Evolutionary conservation across 2,329 filamentous ascomycete genomes (phyloP), one percentile per base, ranked within the genome.

Genomic region (Cordyceps militaris): DNA sequence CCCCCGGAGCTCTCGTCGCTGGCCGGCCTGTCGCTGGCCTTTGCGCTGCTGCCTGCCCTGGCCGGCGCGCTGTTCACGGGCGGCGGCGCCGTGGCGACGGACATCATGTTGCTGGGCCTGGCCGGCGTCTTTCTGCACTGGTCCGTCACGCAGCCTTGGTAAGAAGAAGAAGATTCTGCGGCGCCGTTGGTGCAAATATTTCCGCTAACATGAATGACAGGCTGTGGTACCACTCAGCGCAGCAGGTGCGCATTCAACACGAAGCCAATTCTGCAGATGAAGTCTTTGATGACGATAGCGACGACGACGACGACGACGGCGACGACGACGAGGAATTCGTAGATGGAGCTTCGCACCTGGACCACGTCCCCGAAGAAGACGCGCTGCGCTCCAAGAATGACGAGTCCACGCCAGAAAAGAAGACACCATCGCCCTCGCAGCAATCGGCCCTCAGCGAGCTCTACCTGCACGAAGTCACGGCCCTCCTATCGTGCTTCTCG

Each of bases 131-230:
- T 97, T 66, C 76, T 97, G 61, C 92, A 96, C 69, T 97, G 91
- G 90, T 92, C 89, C 50, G 87, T 97, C 44, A 87, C 90, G 57
- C 78, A 94, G 63, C 93, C 93, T 64, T 97, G 93, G 92, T 92
- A 76, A 69, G 81, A 2, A 21, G 9, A 2, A 42, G 16, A n/a
- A 38, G n/a, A 30, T 14, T 11, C 13, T 11, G 8, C n/a, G 19
- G 10, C n/a, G 24, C 28, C 38, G 38, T 8, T 3, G n/a, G n/a
- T 42, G 28, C n/a, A n/a, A n/a, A n/a, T n/a, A n/a, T n/a, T n/a
- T n/a, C n/a, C n/a, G n/a, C 14, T 43, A 34, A 42, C 11, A 14
- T 48, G 42, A 44, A 13, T 46, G 6, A 62, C 58, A 86, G 84
- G 84, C 78, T 83, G 55, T 91, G 88, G 88, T 91, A 91, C 70